These are phyloP conservation scores for Oxyria digyna DNA, from an alignment of 148 eudicot species.

Conservation along the genomic window DNA sequence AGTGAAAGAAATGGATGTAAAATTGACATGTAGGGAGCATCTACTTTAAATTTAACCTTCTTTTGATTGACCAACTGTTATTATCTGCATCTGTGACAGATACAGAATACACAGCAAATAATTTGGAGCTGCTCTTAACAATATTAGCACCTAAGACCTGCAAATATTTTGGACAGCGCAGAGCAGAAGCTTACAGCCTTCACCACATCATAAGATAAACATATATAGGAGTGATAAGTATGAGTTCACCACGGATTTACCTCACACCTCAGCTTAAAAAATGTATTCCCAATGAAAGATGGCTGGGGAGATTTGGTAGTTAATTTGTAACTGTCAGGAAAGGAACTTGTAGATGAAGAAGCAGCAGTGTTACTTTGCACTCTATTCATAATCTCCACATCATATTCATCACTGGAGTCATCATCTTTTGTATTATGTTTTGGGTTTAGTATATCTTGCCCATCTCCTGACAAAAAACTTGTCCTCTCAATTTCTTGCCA, in stretches of 20 bases:
- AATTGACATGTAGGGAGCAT: not conserved
- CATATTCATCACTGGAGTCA: constrained; percentile 79
- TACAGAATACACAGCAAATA: constrained; percentile 84
- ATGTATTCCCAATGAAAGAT: constrained; percentile 47
- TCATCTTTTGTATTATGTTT: constrained; percentile 40
- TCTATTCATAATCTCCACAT: constrained; percentile 48
- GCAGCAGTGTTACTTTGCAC: constrained; percentile 57
- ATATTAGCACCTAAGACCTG: constrained; percentile 93
- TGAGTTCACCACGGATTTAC: constrained; percentile 27
- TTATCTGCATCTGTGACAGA: constrained; percentile 77
- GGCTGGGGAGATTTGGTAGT: constrained; percentile 35
- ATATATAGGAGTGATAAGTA: not conserved
- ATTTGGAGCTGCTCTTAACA: constrained; percentile 78
- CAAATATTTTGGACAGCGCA: constrained; percentile 7
- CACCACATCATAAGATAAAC: not conserved
- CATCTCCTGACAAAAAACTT: constrained; percentile 60
- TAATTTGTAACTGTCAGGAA: constrained; percentile 31
- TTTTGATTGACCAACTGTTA: constrained; percentile 89
- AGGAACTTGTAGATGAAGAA: constrained; percentile 56
- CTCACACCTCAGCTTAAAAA: constrained; percentile 90
- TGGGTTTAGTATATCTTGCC: constrained; percentile 53
- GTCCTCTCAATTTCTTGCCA: constrained; percentile 94
- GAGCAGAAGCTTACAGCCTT: not conserved
- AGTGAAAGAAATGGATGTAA: not conserved
- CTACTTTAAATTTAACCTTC: constrained; percentile 50